Evolutionary conservation across 2,329 filamentous ascomycete genomes (phyloP), one percentile per base, ranked within the genome.

Genomic region (Clonostachys rhizophaga): DNA sequence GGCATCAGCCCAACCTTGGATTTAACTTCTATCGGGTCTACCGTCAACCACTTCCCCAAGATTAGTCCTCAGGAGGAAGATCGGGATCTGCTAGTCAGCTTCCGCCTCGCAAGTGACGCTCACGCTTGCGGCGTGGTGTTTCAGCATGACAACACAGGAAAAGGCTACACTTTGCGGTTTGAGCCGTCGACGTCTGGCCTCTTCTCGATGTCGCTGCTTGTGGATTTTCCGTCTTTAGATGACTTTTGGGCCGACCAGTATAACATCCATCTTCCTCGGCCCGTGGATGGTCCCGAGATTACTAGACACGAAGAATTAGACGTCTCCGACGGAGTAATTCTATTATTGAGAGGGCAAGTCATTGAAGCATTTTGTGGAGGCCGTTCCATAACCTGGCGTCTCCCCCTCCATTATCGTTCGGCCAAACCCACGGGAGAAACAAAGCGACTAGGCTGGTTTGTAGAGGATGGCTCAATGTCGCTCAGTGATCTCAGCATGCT

Each of bases 201-300:
- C 6, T 62, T 58, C 48, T 53, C 56, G 17, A 55, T 65, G 34
- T 44, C 52, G n/a, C 52, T 66, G 6, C 43, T 59, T 34, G 57
- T 57, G 6, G 60, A 64, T 46, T 58, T 61, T 34, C 56, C 63
- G 7, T 60, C 64, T 5, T 55, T 67, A 2, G 64, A 67, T 50
- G 63, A 67, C 49, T 66, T 66, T 49, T 67, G 64, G 64, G 63
- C 61, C n/a, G 63, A 66, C 43, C 64, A 65, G 49, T 66, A 66
- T 49, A 50, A 54, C 11, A 48, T 62, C 13, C 52, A 65, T 30
- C 53, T 63, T 14, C 59, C 59, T 6, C 56, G 61, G 8, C 58
- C 56, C 4, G 52, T 67, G 18, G 64, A 67, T 42, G 64, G 64
- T 1, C 63, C 64, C 9, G 64, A 67, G 24, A 50, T 67, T 4